phyloP scores from a whole-genome alignment of 75 land plant species.

The Pinus tabuliformis region DNA sequence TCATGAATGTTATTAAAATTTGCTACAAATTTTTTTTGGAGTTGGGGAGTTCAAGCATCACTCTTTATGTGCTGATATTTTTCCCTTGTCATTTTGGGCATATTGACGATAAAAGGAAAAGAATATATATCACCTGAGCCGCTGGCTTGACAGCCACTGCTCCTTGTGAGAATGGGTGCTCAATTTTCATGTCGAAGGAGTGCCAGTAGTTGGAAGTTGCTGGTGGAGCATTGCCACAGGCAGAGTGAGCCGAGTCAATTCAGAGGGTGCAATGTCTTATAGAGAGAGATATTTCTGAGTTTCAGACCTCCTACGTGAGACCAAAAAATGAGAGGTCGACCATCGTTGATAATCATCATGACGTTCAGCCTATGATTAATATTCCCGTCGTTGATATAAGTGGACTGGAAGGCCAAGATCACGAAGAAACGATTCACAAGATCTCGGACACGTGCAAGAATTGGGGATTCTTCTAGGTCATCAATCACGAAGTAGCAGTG shows the following conservation, averaged over 20 bases:
- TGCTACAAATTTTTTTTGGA: too few species aligned
- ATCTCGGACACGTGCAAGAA: conserved; percentile 55
- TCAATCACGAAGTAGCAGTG: conserved; percentile 53
- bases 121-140: too few species aligned
- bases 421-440: conserved; percentile 18
- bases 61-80: too few species aligned
- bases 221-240: neutral
- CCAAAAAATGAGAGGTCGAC: conserved; percentile 26
- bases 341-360: neutral
- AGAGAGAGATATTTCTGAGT: conserved; percentile 18
- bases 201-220: too few species aligned
- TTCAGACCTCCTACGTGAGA: conserved; percentile 41
- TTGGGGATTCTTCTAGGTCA: conserved; percentile 89
- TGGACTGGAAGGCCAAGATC: conserved; percentile 18
- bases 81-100: too few species aligned
- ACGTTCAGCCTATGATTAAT: neutral
- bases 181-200: too few species aligned
- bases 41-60: too few species aligned
- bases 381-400: conserved; percentile 62
- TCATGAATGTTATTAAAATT: too few species aligned
- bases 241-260: conserved; percentile 56
- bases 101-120: too few species aligned
- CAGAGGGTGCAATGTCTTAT: conserved; percentile 48
- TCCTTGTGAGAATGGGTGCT: too few species aligned
- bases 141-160: too few species aligned